Conservation (phyloP, 148 eudicot genomes). For the Rhododendron henanense region DNA sequence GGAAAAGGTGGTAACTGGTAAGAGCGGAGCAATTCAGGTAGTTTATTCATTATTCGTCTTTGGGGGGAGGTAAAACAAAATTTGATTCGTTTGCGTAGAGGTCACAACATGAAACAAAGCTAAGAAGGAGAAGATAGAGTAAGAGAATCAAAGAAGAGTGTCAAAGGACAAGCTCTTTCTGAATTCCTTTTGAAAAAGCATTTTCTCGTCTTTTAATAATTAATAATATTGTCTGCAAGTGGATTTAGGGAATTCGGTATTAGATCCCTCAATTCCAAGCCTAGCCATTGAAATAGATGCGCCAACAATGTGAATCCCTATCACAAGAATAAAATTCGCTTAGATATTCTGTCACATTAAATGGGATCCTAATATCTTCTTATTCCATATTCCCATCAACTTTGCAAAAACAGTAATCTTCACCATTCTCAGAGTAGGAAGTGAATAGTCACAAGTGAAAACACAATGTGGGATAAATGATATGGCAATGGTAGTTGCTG, state of each 20-base stretch:
- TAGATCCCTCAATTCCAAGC: slow-evolving; percentile 24
- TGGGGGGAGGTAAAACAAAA: slow-evolving; percentile 14
- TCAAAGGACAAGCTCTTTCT: slow-evolving; percentile 14
- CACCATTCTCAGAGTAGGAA: neutral
- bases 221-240: slow-evolving; percentile 28
- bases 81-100: slow-evolving; percentile 28
- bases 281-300: slow-evolving; percentile 27
- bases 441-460: neutral
- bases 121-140: neutral
- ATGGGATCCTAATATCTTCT: neutral
- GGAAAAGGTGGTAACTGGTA: slow-evolving; percentile 4
- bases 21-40: slow-evolving; percentile 30
- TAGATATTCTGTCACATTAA: slow-evolving; percentile 22
- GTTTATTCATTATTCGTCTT: slow-evolving; percentile 16
- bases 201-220: slow-evolving; percentile 24
- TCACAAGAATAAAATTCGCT: slow-evolving; percentile 5
- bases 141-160: slow-evolving; percentile 17
- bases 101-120: slow-evolving; percentile 11
- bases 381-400: neutral
- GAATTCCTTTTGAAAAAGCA: slow-evolving; percentile 13
- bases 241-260: slow-evolving; percentile 29
- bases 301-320: slow-evolving; percentile 22
- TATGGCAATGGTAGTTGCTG: neutral
- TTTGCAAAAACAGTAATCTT: slow-evolving; percentile 6
- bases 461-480: neutral